Evolutionary conservation across 768 basidiomycete genomes (phyloP), one percentile per base, ranked within the genome.

Genomic region (Kwoniella heveanensis): DNA sequence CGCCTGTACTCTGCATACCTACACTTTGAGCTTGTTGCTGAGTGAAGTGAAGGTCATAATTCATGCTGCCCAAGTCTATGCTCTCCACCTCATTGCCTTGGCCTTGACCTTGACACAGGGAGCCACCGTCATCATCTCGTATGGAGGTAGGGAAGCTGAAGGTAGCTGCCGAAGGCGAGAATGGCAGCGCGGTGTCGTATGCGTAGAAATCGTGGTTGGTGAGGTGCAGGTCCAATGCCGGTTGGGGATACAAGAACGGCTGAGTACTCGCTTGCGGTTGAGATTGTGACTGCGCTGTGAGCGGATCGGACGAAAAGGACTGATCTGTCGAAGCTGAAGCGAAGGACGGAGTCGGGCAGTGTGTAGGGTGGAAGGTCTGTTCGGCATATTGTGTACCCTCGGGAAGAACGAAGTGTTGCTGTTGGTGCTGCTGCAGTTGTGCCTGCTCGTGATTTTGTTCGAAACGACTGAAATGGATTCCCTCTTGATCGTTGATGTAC

Each of bases 171-270:
- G 59, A 65, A 25, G 72, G 69, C 1, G 72, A 73, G 57, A 73
- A 73, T 19, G 69, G 72, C 12, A 73, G 54, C 1, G 72, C 71
- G 17, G 69, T 67, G 39, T 73, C 71, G 56, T 66, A 70, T 44
- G 61, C 66, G 60, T 66, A 70, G 39, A 44, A 44, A 19, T 19
- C 17, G 4, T 19, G 39, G 3, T 44, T 17, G 39, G 39, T 8
- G 3, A 44, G 39, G 19, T 44, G 39, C 4, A 44, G 39, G 39
- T 44, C 39, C 39, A 44, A 17, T 69, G 62, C 21, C 57, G 54
- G 15, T 39, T 21, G 30, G 36, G n/a, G 53, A 21, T 37, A 44
- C 49, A 37, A n/a, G 50, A 60, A 37, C 61, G 29, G 29, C 22
- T 10, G 59, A n/a, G 25, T 27, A 27, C 49, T 10, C 24, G 22